phyloP scores from a whole-genome alignment of 2,329 filamentous ascomycete genomes.

The Epichloe gansuensis region DNA sequence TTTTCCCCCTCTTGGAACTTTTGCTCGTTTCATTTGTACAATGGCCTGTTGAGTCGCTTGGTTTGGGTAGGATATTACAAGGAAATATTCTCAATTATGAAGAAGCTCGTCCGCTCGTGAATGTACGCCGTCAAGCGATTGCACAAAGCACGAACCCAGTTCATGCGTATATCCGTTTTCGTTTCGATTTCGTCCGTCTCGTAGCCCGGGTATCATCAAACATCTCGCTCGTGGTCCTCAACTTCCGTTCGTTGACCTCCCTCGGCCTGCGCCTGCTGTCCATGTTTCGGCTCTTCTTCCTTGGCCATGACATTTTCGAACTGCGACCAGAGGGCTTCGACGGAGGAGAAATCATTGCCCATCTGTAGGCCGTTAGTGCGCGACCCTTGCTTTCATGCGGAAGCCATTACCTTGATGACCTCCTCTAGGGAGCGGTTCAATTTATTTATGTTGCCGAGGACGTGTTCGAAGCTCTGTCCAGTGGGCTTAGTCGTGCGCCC shows the following conservation, averaged over 20 bases:
- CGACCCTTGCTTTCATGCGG: not conserved
- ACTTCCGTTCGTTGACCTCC: conserved; percentile 16
- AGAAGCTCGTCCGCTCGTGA: not conserved
- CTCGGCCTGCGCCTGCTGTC: conserved; percentile 17
- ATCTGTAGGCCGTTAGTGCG: conserved; percentile 38
- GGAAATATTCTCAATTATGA: conserved; percentile 10
- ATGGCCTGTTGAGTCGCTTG: conserved; percentile 6
- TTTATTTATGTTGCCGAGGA: conserved; percentile 91
- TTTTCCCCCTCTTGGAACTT: not conserved
- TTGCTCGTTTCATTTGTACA: not conserved
- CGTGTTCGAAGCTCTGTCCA: conserved; percentile 65
- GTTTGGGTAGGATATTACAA: conserved; percentile 13
- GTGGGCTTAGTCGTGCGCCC: not conserved
- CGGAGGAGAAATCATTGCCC: conserved; percentile 93
- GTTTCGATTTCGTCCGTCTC: not conserved
- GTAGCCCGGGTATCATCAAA: too few species aligned
- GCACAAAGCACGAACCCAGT: not conserved
- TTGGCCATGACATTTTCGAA: conserved; percentile 94
- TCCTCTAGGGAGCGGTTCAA: conserved; percentile 86
- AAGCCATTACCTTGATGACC: conserved; percentile 61
- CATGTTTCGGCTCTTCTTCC: conserved; percentile 26
- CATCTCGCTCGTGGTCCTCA: conserved; percentile 8
- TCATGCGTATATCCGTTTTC: not conserved
- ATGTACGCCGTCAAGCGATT: not conserved
- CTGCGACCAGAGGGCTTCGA: conserved; percentile 92